Evolutionary conservation across 345 rosid genomes (phyloP).

Genomic region (Gossypium arboreum): DNA sequence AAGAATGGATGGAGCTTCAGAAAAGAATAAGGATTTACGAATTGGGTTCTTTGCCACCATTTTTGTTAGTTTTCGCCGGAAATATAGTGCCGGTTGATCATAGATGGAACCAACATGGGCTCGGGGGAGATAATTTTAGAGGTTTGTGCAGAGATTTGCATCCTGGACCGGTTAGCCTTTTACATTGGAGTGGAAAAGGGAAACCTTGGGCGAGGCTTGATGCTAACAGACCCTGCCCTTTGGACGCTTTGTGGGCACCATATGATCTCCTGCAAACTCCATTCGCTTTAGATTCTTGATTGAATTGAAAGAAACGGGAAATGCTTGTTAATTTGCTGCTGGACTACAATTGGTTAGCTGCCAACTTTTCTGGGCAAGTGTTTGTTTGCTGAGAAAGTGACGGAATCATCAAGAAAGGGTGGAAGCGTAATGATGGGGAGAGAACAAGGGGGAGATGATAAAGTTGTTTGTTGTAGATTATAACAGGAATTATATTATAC

Average conservation of each 20-base stretch:
- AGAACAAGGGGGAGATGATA: not conserved
- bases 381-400: not conserved
- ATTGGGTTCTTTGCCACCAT: constrained; percentile 40
- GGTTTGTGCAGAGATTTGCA: constrained; percentile 55
- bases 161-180: constrained; percentile 58
- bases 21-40: constrained; percentile 57
- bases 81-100: constrained; percentile 69
- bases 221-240: constrained; percentile 55
- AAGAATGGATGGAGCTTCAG: constrained; percentile 87
- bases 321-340: not conserved
- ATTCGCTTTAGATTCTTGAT: constrained; percentile 43
- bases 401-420: not conserved
- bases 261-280: constrained; percentile 58
- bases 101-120: constrained; percentile 76
- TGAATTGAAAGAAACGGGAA: not conserved
- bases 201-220: constrained; percentile 67
- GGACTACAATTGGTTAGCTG: not conserved
- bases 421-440: not conserved
- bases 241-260: constrained; percentile 60
- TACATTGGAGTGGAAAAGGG: constrained; percentile 73
- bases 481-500: constrained; percentile 16
- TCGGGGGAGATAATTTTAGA: constrained; percentile 52
- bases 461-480: constrained; percentile 16
- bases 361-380: not conserved
- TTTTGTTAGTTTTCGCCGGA: constrained; percentile 70